Conservation (phyloP, 441 rosid genomes). For the Pelargonium australe region DNA sequence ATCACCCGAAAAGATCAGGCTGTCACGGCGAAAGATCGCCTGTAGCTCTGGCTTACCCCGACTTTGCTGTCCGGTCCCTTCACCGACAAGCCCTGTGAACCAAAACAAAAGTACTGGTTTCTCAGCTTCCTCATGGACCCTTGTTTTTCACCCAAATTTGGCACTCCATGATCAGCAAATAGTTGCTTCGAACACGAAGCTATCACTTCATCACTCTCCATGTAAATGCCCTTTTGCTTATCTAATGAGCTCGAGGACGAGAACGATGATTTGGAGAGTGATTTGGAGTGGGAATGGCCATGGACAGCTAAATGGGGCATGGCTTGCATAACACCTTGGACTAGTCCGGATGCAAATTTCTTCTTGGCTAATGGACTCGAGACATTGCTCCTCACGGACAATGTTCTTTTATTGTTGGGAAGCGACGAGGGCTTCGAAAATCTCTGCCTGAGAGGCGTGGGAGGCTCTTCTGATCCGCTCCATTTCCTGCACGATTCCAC, state of each 20-base stretch:
- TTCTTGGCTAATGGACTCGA: constrained; percentile 82
- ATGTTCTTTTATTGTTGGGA: constrained; percentile 57
- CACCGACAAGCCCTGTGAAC: constrained; percentile 45
- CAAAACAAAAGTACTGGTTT: constrained; percentile 72
- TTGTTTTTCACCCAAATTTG: constrained; percentile 32
- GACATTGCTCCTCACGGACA: constrained; percentile 71
- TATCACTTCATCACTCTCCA: constrained; percentile 36
- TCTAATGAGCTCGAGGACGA: constrained; percentile 54
- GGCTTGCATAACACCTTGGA: constrained; percentile 46
- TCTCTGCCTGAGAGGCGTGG: constrained; percentile 67
- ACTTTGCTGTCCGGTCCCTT: constrained; percentile 7
- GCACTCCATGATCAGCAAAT: constrained; percentile 26
- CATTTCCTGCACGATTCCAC: constrained; percentile 27
- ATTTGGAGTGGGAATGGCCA: constrained; percentile 62
- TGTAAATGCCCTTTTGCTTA: constrained; percentile 54
- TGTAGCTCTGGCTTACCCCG: not conserved
- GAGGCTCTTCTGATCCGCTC: constrained; percentile 41
- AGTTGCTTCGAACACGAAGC: constrained; percentile 40
- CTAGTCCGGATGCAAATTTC: constrained; percentile 58
- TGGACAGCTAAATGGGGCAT: constrained; percentile 37
- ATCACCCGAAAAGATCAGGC: not conserved
- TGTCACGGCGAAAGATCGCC: not conserved
- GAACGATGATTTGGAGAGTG: constrained; percentile 64
- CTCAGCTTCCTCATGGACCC: constrained; percentile 32
- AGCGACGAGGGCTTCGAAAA: constrained; percentile 46